Base-by-base conservation (phyloP, 148 eudicot species). In the Chenopodium album region DNA sequence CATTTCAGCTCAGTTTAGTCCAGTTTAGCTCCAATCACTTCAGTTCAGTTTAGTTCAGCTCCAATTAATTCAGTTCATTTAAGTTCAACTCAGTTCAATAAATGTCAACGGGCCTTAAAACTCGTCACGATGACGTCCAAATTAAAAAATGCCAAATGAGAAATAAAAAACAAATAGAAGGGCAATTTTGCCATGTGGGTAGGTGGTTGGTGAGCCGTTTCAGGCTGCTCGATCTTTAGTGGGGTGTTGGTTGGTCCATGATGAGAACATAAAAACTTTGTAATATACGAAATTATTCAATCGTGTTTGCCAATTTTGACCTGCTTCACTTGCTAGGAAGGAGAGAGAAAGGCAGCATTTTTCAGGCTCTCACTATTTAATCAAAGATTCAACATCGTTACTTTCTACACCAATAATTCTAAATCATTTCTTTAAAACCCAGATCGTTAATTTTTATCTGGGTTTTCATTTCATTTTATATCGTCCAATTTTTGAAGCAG, bases 381-480 rank as follows among this genome's bases (percentile, higher is more conserved):
- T 69, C n/a, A 13, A 14, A 13, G 0, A 3, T 34, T 19, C 73
- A 69, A 13, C 46, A 31, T 19, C 56, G 47, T 72, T 85, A 14
- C 23, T 10, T 62, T 79, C 81, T 80, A 75, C 65, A 76, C 22
- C 79, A 34, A 14, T 70, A 44, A 28, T 0, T 76, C 46, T 52
- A 0, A 4, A 10, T 14, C 4, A 16, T 56, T 14, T 75, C 70
- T 71, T 4, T 76, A 29, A 72, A 32, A 32, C 82, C 86, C 90
- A 80, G 63, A 72, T 86, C 84, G 20, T 76, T 75, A 71, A 3
- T 71, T 86, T 76, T 82, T 41, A 41, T 86, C 85, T 82, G 83
- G 86, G 82, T 56, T 56, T 68, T 44, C 23, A 8, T 1, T 26
- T 85, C 85, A 68, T 76, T 84, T 70, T 78, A 81, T 20, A 28